Base-by-base conservation (phyloP, 163 green algal species). In the Chlorella variabilis region DNA sequence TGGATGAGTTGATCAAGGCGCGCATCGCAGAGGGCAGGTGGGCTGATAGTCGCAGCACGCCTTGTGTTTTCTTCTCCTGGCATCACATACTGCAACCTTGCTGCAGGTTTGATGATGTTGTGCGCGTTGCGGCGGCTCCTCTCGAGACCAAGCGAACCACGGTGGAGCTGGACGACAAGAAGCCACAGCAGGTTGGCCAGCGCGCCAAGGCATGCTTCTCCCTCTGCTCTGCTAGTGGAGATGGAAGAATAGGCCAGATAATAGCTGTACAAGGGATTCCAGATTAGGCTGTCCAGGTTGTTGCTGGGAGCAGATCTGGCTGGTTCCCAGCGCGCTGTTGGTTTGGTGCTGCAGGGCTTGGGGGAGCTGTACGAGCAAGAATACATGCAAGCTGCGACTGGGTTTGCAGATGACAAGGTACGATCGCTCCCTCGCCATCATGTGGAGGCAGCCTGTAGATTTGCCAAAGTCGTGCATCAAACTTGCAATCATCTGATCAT, bases 311-410 rank as follows among this genome's bases (percentile, higher is more conserved):
- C 45, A 54, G 11, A 15, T n/a, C 45, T 54, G 15, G 15, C 45
- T n/a, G 13, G 15, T 9, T 62, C 15, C 15, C 23, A 62, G 27
- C 29, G 6, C 8, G 29, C 7, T 67, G 4, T 54, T 73, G n/a
- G n/a, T 7, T 36, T 56, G 13, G 23, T 7, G 3, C 69, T 77
- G 70, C 89, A 93, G 88, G 94, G 94, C 67, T 86, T 98, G 74
- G 94, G 91, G 20, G 94, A 97, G 82, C 71, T 96, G 67, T 98
- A 98, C 83, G 94, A 95, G 87, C 71, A 91, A 15, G 90, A 97
- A 29, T 98, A 92, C 69, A 80, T 95, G 49, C 45, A 78, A 38
- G 54, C 61, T 11, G 68, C 69, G 31, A 76, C 75, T 4, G 84
- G 82, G 23, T 86, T 63, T 33, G 45, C 84, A 2, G 86, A 93